These are phyloP conservation scores for Nicotiana otophora DNA, from an alignment of 257 asterid species.

Conservation along the genomic window DNA sequence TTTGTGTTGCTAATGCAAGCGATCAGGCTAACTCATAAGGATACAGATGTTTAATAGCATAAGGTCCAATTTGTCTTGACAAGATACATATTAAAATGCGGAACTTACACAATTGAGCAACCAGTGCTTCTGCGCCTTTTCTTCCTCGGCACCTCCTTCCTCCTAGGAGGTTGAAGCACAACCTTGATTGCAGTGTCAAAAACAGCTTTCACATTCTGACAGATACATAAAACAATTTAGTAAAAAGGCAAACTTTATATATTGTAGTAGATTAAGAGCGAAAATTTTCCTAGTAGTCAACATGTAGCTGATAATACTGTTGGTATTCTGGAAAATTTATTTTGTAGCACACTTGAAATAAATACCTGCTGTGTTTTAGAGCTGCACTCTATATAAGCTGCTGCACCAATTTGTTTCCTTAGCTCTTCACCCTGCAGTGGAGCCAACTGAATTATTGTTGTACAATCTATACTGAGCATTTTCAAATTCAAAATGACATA, in stretches of 20 bases:
- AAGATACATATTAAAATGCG: too few relatives aligned
- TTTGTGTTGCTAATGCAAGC: neutral
- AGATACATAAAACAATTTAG: neutral
- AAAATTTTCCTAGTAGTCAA: neutral
- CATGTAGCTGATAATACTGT: neutral
- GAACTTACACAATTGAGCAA: constrained; percentile 79
- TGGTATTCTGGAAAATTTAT: neutral
- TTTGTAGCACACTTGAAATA: neutral
- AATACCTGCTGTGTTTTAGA: constrained; percentile 67
- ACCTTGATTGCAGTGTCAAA: constrained; percentile 89
- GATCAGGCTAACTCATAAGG: neutral
- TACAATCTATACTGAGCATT: neutral
- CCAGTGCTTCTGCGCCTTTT: constrained; percentile 50
- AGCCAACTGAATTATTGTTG: neutral
- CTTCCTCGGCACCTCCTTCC: constrained; percentile 65
- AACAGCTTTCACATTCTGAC: constrained; percentile 91
- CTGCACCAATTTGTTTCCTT: constrained; percentile 26
- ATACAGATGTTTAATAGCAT: neutral
- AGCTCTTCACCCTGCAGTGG: constrained; percentile 28
- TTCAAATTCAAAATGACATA: constrained; percentile 1
- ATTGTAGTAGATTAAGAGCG: neutral
- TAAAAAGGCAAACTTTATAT: neutral
- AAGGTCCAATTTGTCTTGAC: neutral
- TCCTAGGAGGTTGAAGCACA: constrained; percentile 92
- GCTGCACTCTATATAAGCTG: constrained; percentile 35